These are phyloP conservation scores for Coniochaeta pulveracea DNA, from an alignment of 2,329 filamentous ascomycete genomes.

Conservation along the genomic window DNA sequence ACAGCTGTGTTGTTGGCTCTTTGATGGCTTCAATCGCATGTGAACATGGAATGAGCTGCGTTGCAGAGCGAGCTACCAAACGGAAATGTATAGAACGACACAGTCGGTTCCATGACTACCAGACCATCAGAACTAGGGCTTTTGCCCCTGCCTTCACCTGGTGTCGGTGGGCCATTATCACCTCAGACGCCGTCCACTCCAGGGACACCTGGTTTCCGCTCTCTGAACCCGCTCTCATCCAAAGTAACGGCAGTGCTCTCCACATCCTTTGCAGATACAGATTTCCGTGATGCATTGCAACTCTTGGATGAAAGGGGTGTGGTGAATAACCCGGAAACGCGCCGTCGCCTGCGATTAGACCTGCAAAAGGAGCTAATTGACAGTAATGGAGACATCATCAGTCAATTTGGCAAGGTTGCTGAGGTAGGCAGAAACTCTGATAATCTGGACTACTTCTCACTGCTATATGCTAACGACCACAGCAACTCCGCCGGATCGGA, in stretches of 20 bases:
- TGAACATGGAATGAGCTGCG: no score
- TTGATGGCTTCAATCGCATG: no score
- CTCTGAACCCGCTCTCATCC: conserved; percentile 59
- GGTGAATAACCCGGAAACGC: conserved; percentile 64
- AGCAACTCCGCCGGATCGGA: conserved; percentile 84
- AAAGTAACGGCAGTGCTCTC: conserved; percentile 81
- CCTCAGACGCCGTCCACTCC: conserved; percentile 18
- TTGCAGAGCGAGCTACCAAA: no score
- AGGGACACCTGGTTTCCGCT: conserved; percentile 21
- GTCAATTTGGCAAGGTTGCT: conserved; percentile 80
- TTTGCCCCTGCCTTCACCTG: no score
- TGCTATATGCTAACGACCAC: not conserved
- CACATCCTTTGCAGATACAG: conserved; percentile 82
- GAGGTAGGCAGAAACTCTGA: conserved; percentile 46
- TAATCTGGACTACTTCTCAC: no score
- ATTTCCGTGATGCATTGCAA: conserved; percentile 75
- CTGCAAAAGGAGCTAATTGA: conserved; percentile 88
- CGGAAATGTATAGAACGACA: no score
- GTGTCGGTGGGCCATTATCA: conserved; percentile 18
- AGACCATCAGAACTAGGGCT: no score
- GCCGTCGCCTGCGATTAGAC: conserved; percentile 69
- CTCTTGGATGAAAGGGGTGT: conserved; percentile 64
- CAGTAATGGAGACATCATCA: conserved; percentile 80
- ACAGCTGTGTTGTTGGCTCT: no score
- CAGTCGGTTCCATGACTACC: no score